Conservation (phyloP, 2,329 filamentous ascomycete genomes). For the Trichocomaceae sp. region DNA sequence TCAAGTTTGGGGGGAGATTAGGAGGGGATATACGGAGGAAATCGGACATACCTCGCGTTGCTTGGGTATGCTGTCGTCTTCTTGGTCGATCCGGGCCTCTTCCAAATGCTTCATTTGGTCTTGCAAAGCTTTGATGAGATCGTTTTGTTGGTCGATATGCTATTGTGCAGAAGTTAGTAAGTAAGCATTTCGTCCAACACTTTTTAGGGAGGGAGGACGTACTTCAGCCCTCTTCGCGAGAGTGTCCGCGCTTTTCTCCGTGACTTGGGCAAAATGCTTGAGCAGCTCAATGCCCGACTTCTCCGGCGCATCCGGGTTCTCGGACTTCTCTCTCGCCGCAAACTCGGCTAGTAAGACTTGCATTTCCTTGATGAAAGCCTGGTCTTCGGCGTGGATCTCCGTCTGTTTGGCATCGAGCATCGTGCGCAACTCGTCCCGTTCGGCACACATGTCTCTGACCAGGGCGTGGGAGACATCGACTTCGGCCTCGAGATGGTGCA, state of each 20-base stretch:
- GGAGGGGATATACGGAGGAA: neutral
- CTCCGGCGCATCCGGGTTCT: slow-evolving; percentile 26
- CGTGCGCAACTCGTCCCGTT: slow-evolving; percentile 35
- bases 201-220: slow-evolving; percentile 16
- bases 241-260: slow-evolving; percentile 48
- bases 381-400: slow-evolving; percentile 35
- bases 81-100: slow-evolving; percentile 26
- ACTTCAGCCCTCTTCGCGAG: slow-evolving; percentile 40
- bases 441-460: slow-evolving; percentile 32
- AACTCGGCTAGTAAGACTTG: slow-evolving; percentile 36
- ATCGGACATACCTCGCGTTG: slow-evolving; percentile 33
- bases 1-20: neutral
- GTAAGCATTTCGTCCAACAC: neutral
- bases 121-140: slow-evolving; percentile 37
- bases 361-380: slow-evolving; percentile 36
- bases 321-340: slow-evolving; percentile 28
- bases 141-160: slow-evolving; percentile 40
- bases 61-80: slow-evolving; percentile 26
- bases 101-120: slow-evolving; percentile 37
- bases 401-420: slow-evolving; percentile 34
- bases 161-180: slow-evolving; percentile 13
- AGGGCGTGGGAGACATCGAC: slow-evolving; percentile 33
- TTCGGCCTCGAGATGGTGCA: slow-evolving; percentile 35
- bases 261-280: slow-evolving; percentile 45
- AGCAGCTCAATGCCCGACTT: slow-evolving; percentile 35